phyloP scores from a whole-genome alignment of 345 rosid genomes.

The Diplotaxis tenuifolia region DNA sequence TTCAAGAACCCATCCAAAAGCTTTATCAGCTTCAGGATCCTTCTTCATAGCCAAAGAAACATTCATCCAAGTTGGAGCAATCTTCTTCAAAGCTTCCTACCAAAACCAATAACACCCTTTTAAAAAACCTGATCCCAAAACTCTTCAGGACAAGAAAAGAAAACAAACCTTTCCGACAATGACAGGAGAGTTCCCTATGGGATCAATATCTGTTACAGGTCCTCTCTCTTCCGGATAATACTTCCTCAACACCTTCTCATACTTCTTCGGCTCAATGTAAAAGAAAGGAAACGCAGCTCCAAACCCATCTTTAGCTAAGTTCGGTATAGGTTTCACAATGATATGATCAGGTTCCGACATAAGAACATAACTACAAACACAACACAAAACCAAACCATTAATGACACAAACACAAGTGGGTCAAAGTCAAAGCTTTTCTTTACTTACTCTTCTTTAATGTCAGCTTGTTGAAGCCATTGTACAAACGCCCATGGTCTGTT shows the following conservation, averaged over 20 bases:
- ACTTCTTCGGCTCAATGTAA: conserved; percentile 93
- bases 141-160: background rate
- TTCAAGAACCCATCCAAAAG: conserved; percentile 99
- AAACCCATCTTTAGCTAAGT: conserved; percentile 70
- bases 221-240: conserved; percentile 81
- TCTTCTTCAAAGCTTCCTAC: conserved; percentile 81
- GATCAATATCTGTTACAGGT: conserved; percentile 74
- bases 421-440: conserved; percentile 27
- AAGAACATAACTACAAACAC: conserved; percentile 62
- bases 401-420: background rate
- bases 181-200: conserved; percentile 98
- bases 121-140: background rate
- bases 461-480: conserved; percentile 89
- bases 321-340: conserved; percentile 93
- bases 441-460: conserved; percentile 96
- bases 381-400: background rate
- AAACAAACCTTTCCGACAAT: conserved; percentile 71
- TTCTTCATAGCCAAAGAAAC: conserved; percentile 97
- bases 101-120: conserved; percentile 1
- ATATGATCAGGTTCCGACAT: conserved; percentile 99
- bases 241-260: conserved; percentile 68
- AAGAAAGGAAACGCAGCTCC: conserved; percentile 99
- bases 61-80: conserved; percentile 99
- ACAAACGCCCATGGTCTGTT: conserved; percentile 99
- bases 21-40: conserved; percentile 91